Evolutionary conservation across 371 early-diverging fungal genomes (phyloP), one percentile per base, ranked within the genome.

Genomic region (Mortierella sp.): DNA sequence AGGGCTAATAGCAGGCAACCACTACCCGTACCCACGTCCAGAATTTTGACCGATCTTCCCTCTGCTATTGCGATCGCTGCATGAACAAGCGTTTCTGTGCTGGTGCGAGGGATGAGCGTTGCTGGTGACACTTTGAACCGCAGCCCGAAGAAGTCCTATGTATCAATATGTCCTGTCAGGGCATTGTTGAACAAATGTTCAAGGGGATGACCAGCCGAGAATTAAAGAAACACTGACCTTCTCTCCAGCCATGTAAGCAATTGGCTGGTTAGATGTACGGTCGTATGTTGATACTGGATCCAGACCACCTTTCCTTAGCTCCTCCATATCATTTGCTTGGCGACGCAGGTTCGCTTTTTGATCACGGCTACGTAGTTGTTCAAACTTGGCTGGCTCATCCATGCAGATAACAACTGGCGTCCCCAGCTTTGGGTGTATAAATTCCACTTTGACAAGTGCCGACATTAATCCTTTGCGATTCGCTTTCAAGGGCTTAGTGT

Each of bases 11-110:
- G 53, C 7, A 93, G 62, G 71, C 91, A 91, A 0, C 92, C 93
- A 58, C 86, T 88, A 1, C 93, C 93, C 4, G 93, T 93, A 0
- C 93, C 93, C 31, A 93, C 81, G 66, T 93, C 93, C 54, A 93
- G 65, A 5, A 91, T 64, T 18, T 71, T 81, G 65, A 71, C 41
- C 13, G 61, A 21, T 5, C 53, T 38, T n/a, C 54, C 42, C 21
- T 54, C 27, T 0, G 47, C 48, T 10, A 62, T 21, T 43, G 45
- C 42, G 18, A 84, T 58, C 1, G 87, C 78, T 7, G 89, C 82
- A 14, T 80, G 51, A 0, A 91, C 92, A 13, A 93, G 80, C 0
- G 86, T 87, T 58, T 90, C 87, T 18, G 93, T 87, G 45, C 90
- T 88, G 7, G 85, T 63, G 23, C 93, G 86, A 19, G 93, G 93